Percentiles rank a stretch among this genome's conserved stretches.
Evolutionary conservation across 345 rosid species (phyloP).

Genomic region (Moringa oleifera): DNA sequence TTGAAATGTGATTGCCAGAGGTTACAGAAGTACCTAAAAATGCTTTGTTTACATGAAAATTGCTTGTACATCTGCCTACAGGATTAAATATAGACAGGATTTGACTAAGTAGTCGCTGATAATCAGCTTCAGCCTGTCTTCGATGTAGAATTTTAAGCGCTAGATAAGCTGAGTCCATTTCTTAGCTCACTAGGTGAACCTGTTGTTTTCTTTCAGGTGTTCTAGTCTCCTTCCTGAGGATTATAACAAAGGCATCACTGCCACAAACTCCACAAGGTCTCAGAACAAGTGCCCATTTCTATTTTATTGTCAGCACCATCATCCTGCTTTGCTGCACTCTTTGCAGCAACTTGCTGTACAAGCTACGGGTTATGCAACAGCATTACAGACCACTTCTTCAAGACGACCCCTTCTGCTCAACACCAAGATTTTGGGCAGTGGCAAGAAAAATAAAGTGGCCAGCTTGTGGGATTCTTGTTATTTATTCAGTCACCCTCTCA

Average conservation of each 20-base stretch:
- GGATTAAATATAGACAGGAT: too few relatives aligned
- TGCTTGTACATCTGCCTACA: too few relatives aligned
- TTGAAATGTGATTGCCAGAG: too few relatives aligned
- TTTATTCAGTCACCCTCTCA: slow-evolving; percentile 68
- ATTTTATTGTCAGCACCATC: slow-evolving; percentile 61
- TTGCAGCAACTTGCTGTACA: slow-evolving; percentile 55
- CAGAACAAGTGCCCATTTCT: slow-evolving; percentile 67
- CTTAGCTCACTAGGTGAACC: too few relatives aligned
- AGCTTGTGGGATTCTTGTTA: slow-evolving; percentile 49
- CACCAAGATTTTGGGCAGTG: slow-evolving; percentile 37
- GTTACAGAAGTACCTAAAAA: too few relatives aligned
- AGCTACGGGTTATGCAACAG: slow-evolving; percentile 69
- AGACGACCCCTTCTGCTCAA: slow-evolving; percentile 23
- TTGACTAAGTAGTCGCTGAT: too few relatives aligned
- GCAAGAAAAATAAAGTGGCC: slow-evolving; percentile 57
- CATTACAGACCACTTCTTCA: slow-evolving; percentile 26
- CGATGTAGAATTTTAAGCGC: too few relatives aligned
- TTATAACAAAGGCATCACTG: slow-evolving; percentile 76
- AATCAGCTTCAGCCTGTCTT: too few relatives aligned
- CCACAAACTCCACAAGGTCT: slow-evolving; percentile 70
- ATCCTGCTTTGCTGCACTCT: slow-evolving; percentile 59
- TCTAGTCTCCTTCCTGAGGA: slow-evolving; percentile 65
- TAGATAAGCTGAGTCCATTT: too few relatives aligned
- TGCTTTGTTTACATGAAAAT: too few relatives aligned
- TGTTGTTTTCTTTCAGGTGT: slow-evolving; percentile 42